Evolutionary conservation across 2,329 filamentous ascomycete species (phyloP).

Genomic region (Xylariaceae sp.): DNA sequence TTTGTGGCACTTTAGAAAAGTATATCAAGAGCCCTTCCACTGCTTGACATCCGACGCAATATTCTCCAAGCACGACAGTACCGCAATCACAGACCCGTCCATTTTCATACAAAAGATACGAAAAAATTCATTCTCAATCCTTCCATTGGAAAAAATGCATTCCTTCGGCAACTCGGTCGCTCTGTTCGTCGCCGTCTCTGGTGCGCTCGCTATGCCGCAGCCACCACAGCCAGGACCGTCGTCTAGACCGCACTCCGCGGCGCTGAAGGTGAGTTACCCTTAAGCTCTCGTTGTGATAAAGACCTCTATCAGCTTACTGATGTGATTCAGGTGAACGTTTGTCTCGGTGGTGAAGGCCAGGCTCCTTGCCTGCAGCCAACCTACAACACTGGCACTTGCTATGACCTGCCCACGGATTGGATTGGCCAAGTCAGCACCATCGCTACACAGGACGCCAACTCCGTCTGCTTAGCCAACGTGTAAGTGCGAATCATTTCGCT

Average conservation of each 20-base stretch:
- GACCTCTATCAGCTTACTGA: no score
- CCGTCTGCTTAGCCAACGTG: conserved; percentile 2
- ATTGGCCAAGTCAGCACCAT: neutral
- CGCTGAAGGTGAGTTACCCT: no score
- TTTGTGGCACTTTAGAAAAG: no score
- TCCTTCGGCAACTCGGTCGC: neutral
- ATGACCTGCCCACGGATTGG: conserved; percentile 1
- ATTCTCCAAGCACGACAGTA: no score
- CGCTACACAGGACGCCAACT: neutral
- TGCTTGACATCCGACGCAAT: no score
- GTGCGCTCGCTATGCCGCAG: neutral
- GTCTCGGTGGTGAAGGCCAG: no score
- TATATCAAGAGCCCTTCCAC: no score
- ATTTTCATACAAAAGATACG: neutral
- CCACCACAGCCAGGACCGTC: neutral
- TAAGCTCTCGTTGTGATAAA: no score
- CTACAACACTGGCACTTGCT: neutral
- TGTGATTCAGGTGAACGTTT: no score
- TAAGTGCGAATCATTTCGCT: neutral
- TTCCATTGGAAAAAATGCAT: neutral
- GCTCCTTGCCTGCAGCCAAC: neutral
- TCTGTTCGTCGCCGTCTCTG: neutral
- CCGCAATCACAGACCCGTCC: no score
- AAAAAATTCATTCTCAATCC: neutral
- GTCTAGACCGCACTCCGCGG: no score